A percentile compares a stretch with the other conserved stretches of the same genome.
Evolutionary conservation across 441 rosid genomes (phyloP).

Genomic region (Gossypium aridum): DNA sequence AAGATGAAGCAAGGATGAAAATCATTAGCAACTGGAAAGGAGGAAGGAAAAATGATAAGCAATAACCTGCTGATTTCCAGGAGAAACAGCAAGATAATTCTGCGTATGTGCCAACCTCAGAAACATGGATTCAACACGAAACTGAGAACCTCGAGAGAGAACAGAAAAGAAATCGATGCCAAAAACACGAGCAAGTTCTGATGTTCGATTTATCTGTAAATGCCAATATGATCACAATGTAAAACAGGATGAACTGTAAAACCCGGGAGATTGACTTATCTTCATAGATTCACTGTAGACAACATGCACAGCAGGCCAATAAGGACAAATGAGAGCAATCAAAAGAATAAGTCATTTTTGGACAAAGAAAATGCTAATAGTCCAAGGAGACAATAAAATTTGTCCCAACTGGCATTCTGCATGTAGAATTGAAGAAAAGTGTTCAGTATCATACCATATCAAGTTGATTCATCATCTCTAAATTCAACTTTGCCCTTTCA

Average conservation of each 20-base stretch:
- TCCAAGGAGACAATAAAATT: not conserved
- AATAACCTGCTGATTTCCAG: slow-evolving; percentile 86
- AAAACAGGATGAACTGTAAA: not conserved
- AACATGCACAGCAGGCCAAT: not conserved
- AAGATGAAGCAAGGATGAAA: not conserved
- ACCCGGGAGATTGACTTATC: not conserved
- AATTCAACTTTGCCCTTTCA: slow-evolving; percentile 70
- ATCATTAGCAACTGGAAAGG: slow-evolving; percentile 1
- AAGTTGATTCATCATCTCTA: slow-evolving; percentile 79
- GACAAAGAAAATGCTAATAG: not conserved
- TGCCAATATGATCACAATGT: slow-evolving; percentile 14
- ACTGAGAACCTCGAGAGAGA: slow-evolving; percentile 97
- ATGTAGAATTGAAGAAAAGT: not conserved
- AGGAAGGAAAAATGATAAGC: slow-evolving; percentile 3
- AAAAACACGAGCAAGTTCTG: slow-evolving; percentile 97
- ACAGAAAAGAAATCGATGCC: slow-evolving; percentile 98
- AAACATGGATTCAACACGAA: slow-evolving; percentile 97
- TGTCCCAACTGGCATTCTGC: not conserved
- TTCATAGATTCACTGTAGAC: not conserved
- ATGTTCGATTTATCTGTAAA: slow-evolving; percentile 94
- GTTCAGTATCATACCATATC: slow-evolving; percentile 60
- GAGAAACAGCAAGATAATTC: slow-evolving; percentile 94
- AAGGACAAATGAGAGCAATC: not conserved
- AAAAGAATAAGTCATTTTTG: not conserved
- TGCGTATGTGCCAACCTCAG: slow-evolving; percentile 92